phyloP scores from a whole-genome alignment of 1,139 yeast genomes.

The Tardiomyces digboiensis region DNA sequence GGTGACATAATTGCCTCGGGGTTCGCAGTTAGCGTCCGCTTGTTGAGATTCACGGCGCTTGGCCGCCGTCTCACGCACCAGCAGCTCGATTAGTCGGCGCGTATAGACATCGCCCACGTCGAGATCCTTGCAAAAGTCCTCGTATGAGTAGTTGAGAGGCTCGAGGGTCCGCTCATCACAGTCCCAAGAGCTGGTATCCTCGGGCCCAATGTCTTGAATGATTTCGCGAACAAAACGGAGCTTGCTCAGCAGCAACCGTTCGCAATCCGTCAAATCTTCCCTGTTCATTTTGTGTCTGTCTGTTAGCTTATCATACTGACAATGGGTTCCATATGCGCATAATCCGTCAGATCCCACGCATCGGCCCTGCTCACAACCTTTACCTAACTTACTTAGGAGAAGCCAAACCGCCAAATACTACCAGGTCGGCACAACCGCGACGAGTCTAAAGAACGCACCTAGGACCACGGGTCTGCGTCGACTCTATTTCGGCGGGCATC shows the following conservation, averaged over 20 bases:
- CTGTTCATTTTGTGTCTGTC: no score
- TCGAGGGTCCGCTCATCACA: background rate
- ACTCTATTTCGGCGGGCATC: no score
- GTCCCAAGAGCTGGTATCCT: background rate
- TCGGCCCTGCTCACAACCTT: no score
- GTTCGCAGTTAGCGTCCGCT: background rate
- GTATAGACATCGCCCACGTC: slow-evolving; percentile 14
- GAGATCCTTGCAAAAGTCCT: slow-evolving; percentile 16
- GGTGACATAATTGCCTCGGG: background rate
- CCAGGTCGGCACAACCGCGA: no score
- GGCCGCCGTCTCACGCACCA: slow-evolving; percentile 16
- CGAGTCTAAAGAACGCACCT: no score
- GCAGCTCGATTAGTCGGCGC: slow-evolving; percentile 13
- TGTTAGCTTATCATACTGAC: no score
- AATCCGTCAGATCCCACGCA: no score
- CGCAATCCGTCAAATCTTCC: background rate
- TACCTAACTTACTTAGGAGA: no score
- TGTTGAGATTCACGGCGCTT: background rate
- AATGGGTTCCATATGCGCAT: no score
- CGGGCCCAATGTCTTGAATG: background rate
- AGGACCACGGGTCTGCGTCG: no score
- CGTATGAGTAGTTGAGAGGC: background rate
- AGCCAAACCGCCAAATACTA: no score
- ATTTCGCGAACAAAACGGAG: background rate
- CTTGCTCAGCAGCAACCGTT: background rate